These are phyloP conservation scores for Xylaria sp. DNA, from an alignment of 2,329 filamentous ascomycete genomes.

Conservation along the genomic window DNA sequence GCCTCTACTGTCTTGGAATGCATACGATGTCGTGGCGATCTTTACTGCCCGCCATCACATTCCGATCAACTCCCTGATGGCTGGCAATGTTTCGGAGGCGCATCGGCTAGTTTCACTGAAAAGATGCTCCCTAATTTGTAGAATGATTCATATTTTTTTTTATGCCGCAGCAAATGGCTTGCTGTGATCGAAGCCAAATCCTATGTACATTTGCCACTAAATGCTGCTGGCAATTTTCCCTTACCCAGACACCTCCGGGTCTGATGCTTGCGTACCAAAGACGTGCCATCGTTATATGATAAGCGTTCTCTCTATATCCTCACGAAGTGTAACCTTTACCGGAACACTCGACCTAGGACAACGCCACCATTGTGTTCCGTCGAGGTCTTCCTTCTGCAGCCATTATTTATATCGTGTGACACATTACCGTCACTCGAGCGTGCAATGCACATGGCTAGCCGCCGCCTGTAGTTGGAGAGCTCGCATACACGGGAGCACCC, in stretches of 20 bases:
- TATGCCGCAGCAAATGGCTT: slow-evolving; percentile 37
- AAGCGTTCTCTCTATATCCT: slow-evolving; percentile 36
- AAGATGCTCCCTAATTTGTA: slow-evolving; percentile 39
- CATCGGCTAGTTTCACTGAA: slow-evolving; percentile 32
- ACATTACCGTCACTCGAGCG: slow-evolving; percentile 30
- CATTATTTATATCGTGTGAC: slow-evolving; percentile 36
- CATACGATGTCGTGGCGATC: slow-evolving; percentile 25
- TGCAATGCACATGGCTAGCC: slow-evolving; percentile 33
- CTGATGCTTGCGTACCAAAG: slow-evolving; percentile 36
- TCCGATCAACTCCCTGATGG: slow-evolving; percentile 20
- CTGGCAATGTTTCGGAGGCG: slow-evolving; percentile 34
- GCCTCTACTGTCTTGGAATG: slow-evolving; percentile 48
- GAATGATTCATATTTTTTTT: slow-evolving; percentile 45
- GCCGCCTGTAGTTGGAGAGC: slow-evolving; percentile 34
- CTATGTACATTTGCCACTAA: slow-evolving; percentile 47
- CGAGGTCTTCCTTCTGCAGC: slow-evolving; percentile 30
- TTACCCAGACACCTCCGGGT: slow-evolving; percentile 35
- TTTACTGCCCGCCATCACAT: slow-evolving; percentile 28
- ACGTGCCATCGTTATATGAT: slow-evolving; percentile 35
- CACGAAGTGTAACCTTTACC: slow-evolving; percentile 37
- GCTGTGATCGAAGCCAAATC: slow-evolving; percentile 38
- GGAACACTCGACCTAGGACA: slow-evolving; percentile 34
- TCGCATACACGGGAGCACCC: slow-evolving; percentile 42
- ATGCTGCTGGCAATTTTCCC: slow-evolving; percentile 37
- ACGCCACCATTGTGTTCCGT: slow-evolving; percentile 28